phyloP scores from a whole-genome alignment of 2,329 filamentous ascomycete species.

The Davidsoniella eucalypti region DNA sequence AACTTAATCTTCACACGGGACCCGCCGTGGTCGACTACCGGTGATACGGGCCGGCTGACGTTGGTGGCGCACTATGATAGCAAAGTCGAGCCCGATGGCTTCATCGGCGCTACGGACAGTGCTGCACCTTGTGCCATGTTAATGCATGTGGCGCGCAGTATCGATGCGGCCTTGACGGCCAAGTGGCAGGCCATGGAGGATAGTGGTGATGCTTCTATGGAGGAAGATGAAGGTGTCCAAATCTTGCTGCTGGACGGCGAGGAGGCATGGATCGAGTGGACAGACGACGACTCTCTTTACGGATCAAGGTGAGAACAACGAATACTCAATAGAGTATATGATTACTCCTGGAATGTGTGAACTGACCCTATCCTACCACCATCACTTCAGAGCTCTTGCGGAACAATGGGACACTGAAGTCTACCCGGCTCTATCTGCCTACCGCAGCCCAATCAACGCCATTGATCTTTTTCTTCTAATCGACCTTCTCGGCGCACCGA shows the following conservation, averaged over 20 bases:
- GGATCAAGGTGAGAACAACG: conserved; percentile 48
- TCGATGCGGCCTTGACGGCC: conserved; percentile 62
- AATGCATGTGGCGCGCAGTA: conserved; percentile 64
- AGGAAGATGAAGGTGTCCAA: conserved; percentile 70
- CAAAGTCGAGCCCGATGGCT: conserved; percentile 62
- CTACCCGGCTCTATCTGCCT: conserved; percentile 58
- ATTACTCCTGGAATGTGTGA: background rate
- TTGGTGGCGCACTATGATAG: conserved; percentile 92
- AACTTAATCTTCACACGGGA: conserved; percentile 80
- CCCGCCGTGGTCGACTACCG: conserved; percentile 60
- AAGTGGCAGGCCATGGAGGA: conserved; percentile 65
- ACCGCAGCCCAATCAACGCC: conserved; percentile 54
- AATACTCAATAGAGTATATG: background rate
- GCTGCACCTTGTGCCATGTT: conserved; percentile 90
- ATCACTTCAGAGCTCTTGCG: conserved; percentile 44
- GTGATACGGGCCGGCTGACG: conserved; percentile 66
- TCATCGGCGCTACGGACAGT: conserved; percentile 86
- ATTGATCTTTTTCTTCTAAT: conserved; percentile 86
- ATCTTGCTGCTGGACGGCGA: conserved; percentile 85
- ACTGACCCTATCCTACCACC: background rate
- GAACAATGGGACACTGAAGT: conserved; percentile 58
- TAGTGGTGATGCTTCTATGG: conserved; percentile 40
- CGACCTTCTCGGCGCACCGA: conserved; percentile 60
- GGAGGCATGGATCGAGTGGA: conserved; percentile 77
- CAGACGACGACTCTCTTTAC: conserved; percentile 68